phyloP scores from a whole-genome alignment of 495 filamentous ascomycete genomes.

The Talaromyces nanjingensis region DNA sequence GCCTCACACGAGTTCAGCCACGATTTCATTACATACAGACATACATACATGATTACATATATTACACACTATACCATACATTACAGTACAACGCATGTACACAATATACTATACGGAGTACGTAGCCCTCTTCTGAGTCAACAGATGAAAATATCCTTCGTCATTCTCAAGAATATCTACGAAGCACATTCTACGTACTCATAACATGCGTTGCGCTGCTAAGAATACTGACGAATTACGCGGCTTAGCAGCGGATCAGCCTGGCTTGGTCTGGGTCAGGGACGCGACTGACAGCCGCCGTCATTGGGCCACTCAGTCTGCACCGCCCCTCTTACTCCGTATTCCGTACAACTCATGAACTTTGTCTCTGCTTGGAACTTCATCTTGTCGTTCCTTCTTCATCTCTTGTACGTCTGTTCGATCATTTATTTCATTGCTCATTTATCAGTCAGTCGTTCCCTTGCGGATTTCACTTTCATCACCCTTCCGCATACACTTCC shows the following conservation, averaged over 20 bases:
- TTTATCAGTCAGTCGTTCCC: not conserved
- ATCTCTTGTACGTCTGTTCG: not conserved
- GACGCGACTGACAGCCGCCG: not conserved
- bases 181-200: not conserved
- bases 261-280: not conserved
- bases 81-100: not conserved
- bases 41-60: not conserved
- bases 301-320: not conserved
- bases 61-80: not conserved
- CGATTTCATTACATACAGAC: not conserved
- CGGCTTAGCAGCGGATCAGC: slow-evolving; percentile 1
- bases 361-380: not conserved
- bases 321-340: not conserved
- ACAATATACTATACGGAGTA: too few relatives aligned
- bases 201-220: not conserved
- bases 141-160: not conserved
- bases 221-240: not conserved
- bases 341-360: slow-evolving; percentile 1
- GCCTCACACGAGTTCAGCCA: not conserved
- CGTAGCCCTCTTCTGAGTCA: not conserved
- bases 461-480: not conserved
- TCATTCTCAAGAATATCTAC: not conserved
- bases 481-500: not conserved
- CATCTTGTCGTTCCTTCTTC: not conserved
- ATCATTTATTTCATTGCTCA: not conserved